phyloP scores from a whole-genome alignment of 2,329 filamentous ascomycete genomes.

The Dactylellina cionopaga region DNA sequence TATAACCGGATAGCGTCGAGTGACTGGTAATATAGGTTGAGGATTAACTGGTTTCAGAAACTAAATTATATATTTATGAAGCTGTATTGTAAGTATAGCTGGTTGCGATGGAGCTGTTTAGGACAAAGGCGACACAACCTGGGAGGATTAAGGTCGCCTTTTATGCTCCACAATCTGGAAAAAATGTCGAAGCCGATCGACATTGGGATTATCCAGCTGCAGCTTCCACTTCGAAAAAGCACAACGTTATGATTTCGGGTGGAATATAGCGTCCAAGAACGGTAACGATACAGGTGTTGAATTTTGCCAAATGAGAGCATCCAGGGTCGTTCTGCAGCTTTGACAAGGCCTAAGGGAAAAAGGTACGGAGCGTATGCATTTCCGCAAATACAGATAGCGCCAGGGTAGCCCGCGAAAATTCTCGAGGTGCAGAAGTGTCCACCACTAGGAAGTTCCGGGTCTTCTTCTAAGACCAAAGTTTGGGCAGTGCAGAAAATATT shows the following conservation, averaged over 20 bases:
- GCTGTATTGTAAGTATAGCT: too few species aligned
- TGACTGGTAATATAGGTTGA: too few species aligned
- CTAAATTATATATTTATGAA: too few species aligned
- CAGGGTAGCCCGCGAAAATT: conserved; percentile 27
- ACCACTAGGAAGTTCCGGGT: conserved; percentile 21
- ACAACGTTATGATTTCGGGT: conserved; percentile 35
- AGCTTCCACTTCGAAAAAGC: conserved; percentile 4
- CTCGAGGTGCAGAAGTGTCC: not conserved
- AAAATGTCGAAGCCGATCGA: conserved; percentile 1
- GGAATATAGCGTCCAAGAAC: conserved; percentile 5
- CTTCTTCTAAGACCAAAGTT: not conserved
- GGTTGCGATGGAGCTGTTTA: too few species aligned
- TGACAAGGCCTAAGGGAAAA: conserved; percentile 6
- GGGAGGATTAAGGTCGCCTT: conserved; percentile 11
- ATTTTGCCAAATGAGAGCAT: conserved; percentile 43
- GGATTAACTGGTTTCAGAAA: too few species aligned
- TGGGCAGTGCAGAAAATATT: conserved; percentile 1
- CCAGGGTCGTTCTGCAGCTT: not conserved
- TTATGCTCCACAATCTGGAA: conserved; percentile 17
- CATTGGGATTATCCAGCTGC: conserved; percentile 11
- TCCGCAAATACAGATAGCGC: conserved; percentile 4
- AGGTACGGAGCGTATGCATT: conserved; percentile 4
- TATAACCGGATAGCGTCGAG: not conserved
- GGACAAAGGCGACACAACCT: too few species aligned
- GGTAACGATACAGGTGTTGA: conserved; percentile 14